Evolutionary conservation across 108 stramenopile species (phyloP).

Genomic region (Chaetoceros tenuissimus): DNA sequence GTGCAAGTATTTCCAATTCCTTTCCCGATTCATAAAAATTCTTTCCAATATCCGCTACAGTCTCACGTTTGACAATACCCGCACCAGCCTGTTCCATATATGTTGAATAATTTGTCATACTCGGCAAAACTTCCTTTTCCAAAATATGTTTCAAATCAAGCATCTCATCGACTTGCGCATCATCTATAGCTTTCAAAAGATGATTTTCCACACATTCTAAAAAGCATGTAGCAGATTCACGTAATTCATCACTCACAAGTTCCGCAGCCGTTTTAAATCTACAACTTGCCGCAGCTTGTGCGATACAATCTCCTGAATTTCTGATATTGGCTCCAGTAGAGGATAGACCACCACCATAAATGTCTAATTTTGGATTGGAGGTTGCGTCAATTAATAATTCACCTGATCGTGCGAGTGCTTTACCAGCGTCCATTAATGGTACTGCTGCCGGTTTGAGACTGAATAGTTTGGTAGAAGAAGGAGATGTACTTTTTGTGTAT

Average conservation of each 20-base stretch:
- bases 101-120: neutral
- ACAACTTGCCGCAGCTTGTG: constrained; percentile 74
- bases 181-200: constrained; percentile 30
- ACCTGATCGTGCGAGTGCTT: constrained; percentile 66
- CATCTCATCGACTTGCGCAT: constrained; percentile 33
- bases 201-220: constrained; percentile 34
- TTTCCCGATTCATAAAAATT: constrained; percentile 29
- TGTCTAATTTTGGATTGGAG: constrained; percentile 15
- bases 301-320: constrained; percentile 62
- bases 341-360: constrained; percentile 73
- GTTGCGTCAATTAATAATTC: constrained; percentile 71
- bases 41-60: constrained; percentile 29
- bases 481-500: too few species aligned
- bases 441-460: constrained; percentile 63
- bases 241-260: constrained; percentile 69
- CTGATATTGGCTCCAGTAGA: constrained; percentile 55
- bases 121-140: neutral
- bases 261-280: constrained; percentile 72
- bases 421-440: constrained; percentile 68
- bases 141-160: neutral
- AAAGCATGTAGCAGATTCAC: constrained; percentile 65
- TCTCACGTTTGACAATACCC: constrained; percentile 30
- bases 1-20: constrained; percentile 20
- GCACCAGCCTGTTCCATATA: constrained; percentile 47
- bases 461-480: constrained; percentile 7